phyloP scores from a whole-genome alignment of 441 rosid genomes.

The Mallotus japonicus region DNA sequence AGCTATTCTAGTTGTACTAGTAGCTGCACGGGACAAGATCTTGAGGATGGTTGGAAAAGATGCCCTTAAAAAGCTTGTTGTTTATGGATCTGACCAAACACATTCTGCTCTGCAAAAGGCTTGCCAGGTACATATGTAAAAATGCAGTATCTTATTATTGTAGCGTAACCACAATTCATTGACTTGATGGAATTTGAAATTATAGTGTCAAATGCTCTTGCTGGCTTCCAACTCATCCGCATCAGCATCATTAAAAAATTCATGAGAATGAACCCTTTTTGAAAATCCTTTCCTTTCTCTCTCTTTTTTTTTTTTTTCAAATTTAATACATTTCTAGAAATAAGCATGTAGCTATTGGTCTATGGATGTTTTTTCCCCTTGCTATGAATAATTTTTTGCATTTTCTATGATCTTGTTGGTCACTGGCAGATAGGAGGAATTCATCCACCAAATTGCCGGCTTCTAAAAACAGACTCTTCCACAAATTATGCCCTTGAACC shows the following conservation, averaged over 20 bases:
- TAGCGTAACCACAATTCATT: not conserved
- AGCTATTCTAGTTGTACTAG: slow-evolving; percentile 68
- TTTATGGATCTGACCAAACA: slow-evolving; percentile 84
- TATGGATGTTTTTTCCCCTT: not conserved
- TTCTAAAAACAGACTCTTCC: slow-evolving; percentile 62
- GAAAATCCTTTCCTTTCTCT: no score
- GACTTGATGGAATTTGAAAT: not conserved
- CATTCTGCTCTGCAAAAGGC: slow-evolving; percentile 83
- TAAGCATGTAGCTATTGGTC: not conserved
- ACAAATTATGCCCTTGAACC: slow-evolving; percentile 64
- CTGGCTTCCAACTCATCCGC: not conserved
- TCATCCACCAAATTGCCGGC: slow-evolving; percentile 62
- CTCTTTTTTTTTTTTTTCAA: no score
- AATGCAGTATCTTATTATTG: not conserved
- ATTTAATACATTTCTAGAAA: no score
- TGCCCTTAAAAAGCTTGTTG: slow-evolving; percentile 64
- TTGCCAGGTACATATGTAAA: slow-evolving; percentile 55
- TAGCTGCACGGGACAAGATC: slow-evolving; percentile 72
- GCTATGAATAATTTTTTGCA: not conserved
- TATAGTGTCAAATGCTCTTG: not conserved
- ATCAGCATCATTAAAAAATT: not conserved
- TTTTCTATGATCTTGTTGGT: slow-evolving; percentile 10
- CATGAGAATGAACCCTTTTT: no score
- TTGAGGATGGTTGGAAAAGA: slow-evolving; percentile 48
- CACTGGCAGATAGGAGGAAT: slow-evolving; percentile 72